A percentile compares a stretch with the other conserved stretches of the same genome.
These are phyloP conservation scores for Tuber borchii DNA, from an alignment of 495 filamentous ascomycete genomes.

Conservation along the genomic window DNA sequence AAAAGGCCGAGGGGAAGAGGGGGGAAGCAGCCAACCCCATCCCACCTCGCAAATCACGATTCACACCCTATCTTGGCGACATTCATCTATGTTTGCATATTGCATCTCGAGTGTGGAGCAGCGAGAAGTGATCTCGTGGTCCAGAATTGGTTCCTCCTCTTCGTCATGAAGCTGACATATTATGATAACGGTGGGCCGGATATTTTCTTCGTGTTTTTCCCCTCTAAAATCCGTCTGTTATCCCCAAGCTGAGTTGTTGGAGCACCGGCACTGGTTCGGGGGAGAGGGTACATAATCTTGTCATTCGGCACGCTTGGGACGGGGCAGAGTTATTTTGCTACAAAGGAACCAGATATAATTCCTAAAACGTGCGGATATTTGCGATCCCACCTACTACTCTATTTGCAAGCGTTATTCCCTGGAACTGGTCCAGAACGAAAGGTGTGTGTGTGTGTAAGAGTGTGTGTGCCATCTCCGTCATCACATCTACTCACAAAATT, in stretches of 20 bases:
- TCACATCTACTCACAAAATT: background rate
- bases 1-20: background rate
- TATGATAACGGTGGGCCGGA: background rate
- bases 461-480: background rate
- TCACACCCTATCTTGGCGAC: background rate
- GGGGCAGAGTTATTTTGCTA: background rate
- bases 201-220: background rate
- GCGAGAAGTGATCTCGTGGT: background rate
- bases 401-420: background rate
- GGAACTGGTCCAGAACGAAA: background rate
- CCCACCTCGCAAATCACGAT: background rate
- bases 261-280: background rate
- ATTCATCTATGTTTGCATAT: background rate
- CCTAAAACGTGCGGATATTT: background rate
- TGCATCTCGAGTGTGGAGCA: background rate
- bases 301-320: background rate
- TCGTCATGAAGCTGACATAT: background rate
- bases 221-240: background rate
- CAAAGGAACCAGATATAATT: background rate
- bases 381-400: background rate
- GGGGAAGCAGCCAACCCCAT: background rate
- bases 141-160: background rate
- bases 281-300: background rate
- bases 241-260: background rate
- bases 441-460: background rate